Base-by-base conservation (phyloP, 352 stramenopile genomes). In the Phytophthora chlamydospora region DNA sequence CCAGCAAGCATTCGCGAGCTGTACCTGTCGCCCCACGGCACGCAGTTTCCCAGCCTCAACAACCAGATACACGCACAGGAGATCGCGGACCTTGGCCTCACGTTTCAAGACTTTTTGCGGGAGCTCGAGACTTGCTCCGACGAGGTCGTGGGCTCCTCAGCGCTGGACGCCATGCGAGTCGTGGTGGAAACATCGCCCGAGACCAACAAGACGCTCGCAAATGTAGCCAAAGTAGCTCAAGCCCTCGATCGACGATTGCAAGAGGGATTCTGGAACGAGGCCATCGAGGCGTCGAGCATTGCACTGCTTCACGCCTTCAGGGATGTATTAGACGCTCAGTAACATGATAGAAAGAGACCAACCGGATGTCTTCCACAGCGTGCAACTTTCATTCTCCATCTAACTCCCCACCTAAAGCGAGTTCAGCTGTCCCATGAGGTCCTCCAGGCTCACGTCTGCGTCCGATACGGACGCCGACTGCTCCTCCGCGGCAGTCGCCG, bases 361-460 rank as follows among this genome's bases (percentile, higher is more conserved):
- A 39, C 11, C 6, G 1, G 17, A 46, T 59, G 16, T 21, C 55
- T 27, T 16, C 42, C 21, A 66, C 34, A 50, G 16, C 16, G 14
- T 19, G 19, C 40, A 52, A 42, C 38, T 57, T 56, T 58, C 50
- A 58, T 58, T 59, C 50, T 47, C 43, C 48, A 57, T 56, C 52
- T 59, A 65, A 55, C 42, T 53, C 36, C 49, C 36, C 52, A 50
- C 51, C 60, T 84, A 89, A 51, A 93, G 44, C 27, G 82, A 85
- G 59, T 91, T 83, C 49, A 93, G 71, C 66, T 93, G 85, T 11
- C 73, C 76, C 85, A 93, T 93, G 29, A 93, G 75, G 8, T 91
- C 85, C 32, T 93, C 82, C 27, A 92, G 68, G 40, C 83, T 90
- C 55, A 88, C 77, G 16, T 86, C 63, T 6, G 58, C 44, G n/a